These are phyloP conservation scores for Alternaria atra DNA, from an alignment of 2,329 filamentous ascomycete species.

Conservation along the genomic window DNA sequence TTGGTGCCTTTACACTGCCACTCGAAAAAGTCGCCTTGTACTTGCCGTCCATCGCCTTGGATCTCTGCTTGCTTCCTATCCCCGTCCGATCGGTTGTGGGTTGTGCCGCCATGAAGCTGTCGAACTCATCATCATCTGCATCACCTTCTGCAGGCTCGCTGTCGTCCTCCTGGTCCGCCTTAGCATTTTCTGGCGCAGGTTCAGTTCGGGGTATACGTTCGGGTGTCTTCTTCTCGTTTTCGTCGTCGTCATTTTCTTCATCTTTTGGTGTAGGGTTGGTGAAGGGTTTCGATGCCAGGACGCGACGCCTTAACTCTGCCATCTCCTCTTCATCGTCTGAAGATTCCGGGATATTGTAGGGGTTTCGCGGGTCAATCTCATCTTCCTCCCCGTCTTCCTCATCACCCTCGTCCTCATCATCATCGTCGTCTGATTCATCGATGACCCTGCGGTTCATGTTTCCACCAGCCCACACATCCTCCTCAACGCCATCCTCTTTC, in stretches of 20 bases:
- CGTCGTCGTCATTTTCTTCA: constrained; percentile 26
- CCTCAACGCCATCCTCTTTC: constrained; percentile 63
- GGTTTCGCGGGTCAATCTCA: constrained; percentile 66
- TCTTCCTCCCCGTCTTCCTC: constrained; percentile 52
- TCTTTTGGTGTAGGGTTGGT: constrained; percentile 62
- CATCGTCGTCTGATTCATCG: constrained; percentile 52
- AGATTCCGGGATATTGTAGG: constrained; percentile 76
- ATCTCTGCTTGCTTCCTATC: constrained; percentile 68
- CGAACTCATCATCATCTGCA: constrained; percentile 78
- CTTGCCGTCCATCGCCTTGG: constrained; percentile 52
- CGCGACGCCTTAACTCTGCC: constrained; percentile 87
- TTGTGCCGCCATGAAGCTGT: constrained; percentile 90
- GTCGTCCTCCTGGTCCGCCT: constrained; percentile 67
- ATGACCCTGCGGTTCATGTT: constrained; percentile 77
- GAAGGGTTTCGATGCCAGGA: constrained; percentile 92
- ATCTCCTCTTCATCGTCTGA: constrained; percentile 87
- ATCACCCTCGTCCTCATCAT: constrained; percentile 59
- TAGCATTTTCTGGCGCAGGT: constrained; percentile 30
- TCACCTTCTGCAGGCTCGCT: constrained; percentile 74
- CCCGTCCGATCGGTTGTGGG: constrained; percentile 88
- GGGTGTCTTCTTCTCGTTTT: constrained; percentile 63
- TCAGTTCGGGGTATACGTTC: constrained; percentile 71
- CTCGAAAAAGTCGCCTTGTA: constrained; percentile 47
- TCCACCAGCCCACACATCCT: constrained; percentile 89
- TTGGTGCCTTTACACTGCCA: constrained; percentile 37